These are phyloP conservation scores for Ceratocystiopsis brevicomis DNA, from an alignment of 2,329 filamentous ascomycete species.

Conservation along the genomic window DNA sequence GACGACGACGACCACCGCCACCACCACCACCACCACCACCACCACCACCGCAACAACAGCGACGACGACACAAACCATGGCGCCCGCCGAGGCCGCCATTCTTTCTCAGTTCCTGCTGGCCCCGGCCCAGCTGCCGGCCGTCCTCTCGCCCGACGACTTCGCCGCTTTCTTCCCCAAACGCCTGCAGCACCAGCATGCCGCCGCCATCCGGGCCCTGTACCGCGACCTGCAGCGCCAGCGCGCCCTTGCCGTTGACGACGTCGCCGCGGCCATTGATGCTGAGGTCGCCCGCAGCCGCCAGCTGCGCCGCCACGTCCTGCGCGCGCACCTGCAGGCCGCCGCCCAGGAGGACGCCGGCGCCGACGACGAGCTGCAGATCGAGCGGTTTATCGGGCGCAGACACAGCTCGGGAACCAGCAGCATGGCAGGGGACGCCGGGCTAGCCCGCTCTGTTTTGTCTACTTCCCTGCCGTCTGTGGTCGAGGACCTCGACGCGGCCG, in stretches of 20 bases:
- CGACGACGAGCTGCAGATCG: constrained; percentile 46
- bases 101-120: constrained; percentile 61
- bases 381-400: constrained; percentile 27
- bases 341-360: constrained; percentile 35
- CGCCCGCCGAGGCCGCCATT: constrained; percentile 50
- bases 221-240: constrained; percentile 62
- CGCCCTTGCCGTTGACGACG: constrained; percentile 45
- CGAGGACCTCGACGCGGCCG: constrained; percentile 49
- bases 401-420: too few species aligned
- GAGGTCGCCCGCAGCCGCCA: constrained; percentile 41
- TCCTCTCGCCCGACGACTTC: constrained; percentile 59
- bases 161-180: constrained; percentile 54
- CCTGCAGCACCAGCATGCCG: constrained; percentile 42
- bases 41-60: background rate
- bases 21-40: background rate
- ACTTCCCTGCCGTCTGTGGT: constrained; percentile 41
- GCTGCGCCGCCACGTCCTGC: constrained; percentile 37
- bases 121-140: constrained; percentile 53
- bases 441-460: too few species aligned
- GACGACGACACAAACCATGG: constrained; percentile 27
- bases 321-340: constrained; percentile 31
- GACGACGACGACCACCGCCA: background rate
- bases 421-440: background rate
- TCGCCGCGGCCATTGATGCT: constrained; percentile 44
- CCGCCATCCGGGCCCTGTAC: constrained; percentile 53